Conservation (phyloP, 495 filamentous ascomycete species). For the Saxophila tyrrhenica region DNA sequence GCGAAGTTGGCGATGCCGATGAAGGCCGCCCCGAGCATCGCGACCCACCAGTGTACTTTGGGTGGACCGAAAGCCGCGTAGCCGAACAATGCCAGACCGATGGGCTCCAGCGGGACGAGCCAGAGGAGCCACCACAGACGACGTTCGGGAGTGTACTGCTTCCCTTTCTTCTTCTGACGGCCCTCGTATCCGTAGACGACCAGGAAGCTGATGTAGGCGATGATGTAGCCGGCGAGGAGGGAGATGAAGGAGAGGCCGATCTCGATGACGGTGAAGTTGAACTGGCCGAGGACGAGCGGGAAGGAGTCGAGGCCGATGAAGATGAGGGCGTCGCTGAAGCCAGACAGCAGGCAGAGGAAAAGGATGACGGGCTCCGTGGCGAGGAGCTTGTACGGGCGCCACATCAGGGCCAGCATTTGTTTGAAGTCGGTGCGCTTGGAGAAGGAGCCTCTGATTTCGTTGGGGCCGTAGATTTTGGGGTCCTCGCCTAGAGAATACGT, state of each 20-base stretch:
- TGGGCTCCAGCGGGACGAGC: conserved; percentile 49
- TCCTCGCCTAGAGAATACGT: conserved; percentile 44
- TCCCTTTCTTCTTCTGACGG: conserved; percentile 36
- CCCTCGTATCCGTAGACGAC: conserved; percentile 47
- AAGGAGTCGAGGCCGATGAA: conserved; percentile 66
- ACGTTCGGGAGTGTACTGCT: conserved; percentile 46
- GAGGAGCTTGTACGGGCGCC: conserved; percentile 40
- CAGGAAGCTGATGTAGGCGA: conserved; percentile 52
- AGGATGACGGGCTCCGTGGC: conserved; percentile 64
- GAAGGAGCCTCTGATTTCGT: conserved; percentile 43
- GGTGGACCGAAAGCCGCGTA: conserved; percentile 46
- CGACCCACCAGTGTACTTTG: conserved; percentile 48
- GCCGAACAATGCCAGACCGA: conserved; percentile 59
- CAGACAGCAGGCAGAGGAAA: conserved; percentile 56
- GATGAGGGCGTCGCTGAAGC: conserved; percentile 68
- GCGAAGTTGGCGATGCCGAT: conserved; percentile 56
- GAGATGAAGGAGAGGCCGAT: conserved; percentile 53
- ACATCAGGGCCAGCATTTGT: conserved; percentile 9
- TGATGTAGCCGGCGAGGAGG: conserved; percentile 50
- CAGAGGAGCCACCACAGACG: conserved; percentile 47
- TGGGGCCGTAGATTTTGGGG: conserved; percentile 33
- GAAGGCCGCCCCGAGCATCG: conserved; percentile 49
- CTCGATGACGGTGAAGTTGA: conserved; percentile 44
- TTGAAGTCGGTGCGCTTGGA: conserved; percentile 46
- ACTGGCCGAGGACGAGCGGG: conserved; percentile 50